Evolutionary conservation across 768 basidiomycete genomes (phyloP), one percentile per base, ranked within the genome.

Genomic region (Russula griseocarnosa): DNA sequence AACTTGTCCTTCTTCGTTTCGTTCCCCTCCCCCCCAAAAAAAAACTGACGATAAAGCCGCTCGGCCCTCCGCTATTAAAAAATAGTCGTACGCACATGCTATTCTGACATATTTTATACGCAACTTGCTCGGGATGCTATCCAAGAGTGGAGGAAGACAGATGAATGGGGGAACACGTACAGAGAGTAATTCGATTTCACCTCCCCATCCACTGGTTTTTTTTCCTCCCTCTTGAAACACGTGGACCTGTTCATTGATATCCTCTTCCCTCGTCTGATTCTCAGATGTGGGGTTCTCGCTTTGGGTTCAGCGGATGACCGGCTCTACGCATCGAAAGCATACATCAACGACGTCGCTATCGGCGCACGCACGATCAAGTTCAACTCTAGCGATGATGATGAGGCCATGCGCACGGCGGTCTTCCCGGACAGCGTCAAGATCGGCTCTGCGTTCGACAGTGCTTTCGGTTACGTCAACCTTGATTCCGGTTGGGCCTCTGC

Each of bases 401-500:
- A 30, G 3, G 30, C 30, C 5, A 74, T 87, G 49, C 80, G 78
- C n/a, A 66, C 71, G 16, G 73, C 71, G 16, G 73, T 75, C 7
- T 86, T 89, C 67, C 83, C 86, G 3, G 57, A 73, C 0, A 69
- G 69, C 18, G 78, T 82, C 26, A 69, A 49, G 51, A 71, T 74
- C 3, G 77, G 74, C 9, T 67, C 74, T 16, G 1, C 34, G n/a
- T 78, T 82, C 60, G 72, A 76, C 8, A 60, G 73, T 10, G 65
- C 71, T 38, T 67, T 73, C 26, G 91, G 87, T 1, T 95, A 89
- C 70, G 68, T 88, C 51, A 96, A 94, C 70, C 76, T 76, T 9
- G 86, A 90, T 42, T 84, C 88, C 1, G 94, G 94, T 16, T 98
- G 94, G 94, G 92, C 84, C 3, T 79, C 87, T 70, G 92, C 94